A percentile compares a stretch with the other conserved stretches of the same genome.
Evolutionary conservation across 768 basidiomycete species (phyloP).

Genomic region (Gyrodon lividus): DNA sequence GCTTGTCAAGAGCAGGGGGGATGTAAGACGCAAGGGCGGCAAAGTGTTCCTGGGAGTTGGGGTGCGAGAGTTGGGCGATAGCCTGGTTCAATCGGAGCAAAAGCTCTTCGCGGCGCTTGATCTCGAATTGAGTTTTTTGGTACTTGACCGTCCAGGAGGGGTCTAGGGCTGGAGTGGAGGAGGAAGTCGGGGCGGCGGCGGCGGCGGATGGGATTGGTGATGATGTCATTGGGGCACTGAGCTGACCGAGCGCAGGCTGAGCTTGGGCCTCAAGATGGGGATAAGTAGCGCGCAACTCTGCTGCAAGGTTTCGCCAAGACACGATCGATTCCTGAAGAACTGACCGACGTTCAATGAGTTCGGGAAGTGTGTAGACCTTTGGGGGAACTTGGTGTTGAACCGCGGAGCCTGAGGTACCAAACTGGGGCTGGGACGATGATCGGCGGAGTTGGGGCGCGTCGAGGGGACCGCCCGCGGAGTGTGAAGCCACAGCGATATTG

Average conservation of each 20-base stretch:
- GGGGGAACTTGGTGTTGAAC: slow-evolving; percentile 14
- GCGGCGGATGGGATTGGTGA: not conserved
- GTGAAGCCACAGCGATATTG: not conserved
- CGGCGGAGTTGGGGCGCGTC: slow-evolving; percentile 24
- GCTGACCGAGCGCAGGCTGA: not conserved
- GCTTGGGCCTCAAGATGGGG: slow-evolving; percentile 13
- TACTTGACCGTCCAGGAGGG: slow-evolving; percentile 20
- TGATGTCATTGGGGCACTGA: not conserved
- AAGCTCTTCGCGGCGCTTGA: slow-evolving; percentile 30
- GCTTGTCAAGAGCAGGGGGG: slow-evolving; percentile 29
- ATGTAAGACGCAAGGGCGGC: slow-evolving; percentile 27
- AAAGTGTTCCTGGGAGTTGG: slow-evolving; percentile 21
- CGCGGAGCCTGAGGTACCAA: slow-evolving; percentile 19
- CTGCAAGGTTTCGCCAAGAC: slow-evolving; percentile 19
- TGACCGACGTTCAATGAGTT: slow-evolving; percentile 25
- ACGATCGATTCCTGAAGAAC: slow-evolving; percentile 28
- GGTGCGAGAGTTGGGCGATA: slow-evolving; percentile 20
- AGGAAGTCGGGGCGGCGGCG: not conserved
- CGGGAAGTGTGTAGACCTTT: slow-evolving; percentile 24
- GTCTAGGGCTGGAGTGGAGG: slow-evolving; percentile 12
- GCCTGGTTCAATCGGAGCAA: slow-evolving; percentile 28
- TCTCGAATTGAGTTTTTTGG: slow-evolving; percentile 29
- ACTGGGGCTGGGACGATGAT: slow-evolving; percentile 28
- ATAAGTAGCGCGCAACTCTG: slow-evolving; percentile 17
- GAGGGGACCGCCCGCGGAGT: slow-evolving; percentile 9